A percentile compares a stretch with the other conserved stretches of the same genome.
Conservation (phyloP, 305 asterid species). For the Salvia sclarea region DNA sequence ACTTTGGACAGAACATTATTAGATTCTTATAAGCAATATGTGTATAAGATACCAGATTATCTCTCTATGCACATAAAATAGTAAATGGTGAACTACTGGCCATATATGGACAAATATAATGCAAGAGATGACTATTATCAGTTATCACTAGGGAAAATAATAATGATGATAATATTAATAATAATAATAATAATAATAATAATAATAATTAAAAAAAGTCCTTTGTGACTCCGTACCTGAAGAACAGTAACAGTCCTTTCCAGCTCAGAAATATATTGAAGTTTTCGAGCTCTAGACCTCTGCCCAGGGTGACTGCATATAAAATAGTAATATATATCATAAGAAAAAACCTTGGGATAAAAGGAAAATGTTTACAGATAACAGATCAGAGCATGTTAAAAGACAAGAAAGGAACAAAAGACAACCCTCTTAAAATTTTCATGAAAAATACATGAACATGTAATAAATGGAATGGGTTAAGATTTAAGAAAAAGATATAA, state of each 20-base stretch:
- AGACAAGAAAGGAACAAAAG: slow-evolving; percentile 2
- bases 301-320: slow-evolving; percentile 82
- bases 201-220: too few relatives aligned
- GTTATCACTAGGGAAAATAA: too few relatives aligned
- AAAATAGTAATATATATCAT: slow-evolving; percentile 1
- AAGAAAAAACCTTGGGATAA: slow-evolving; percentile 19
- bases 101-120: neutral
- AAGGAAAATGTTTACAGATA: slow-evolving; percentile 2
- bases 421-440: neutral
- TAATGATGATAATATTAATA: too few relatives aligned
- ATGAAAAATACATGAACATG: neutral
- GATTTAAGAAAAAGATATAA: neutral
- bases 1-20: neutral
- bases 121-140: neutral
- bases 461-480: neutral
- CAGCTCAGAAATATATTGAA: slow-evolving; percentile 80
- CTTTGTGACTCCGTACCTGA: slow-evolving; percentile 52
- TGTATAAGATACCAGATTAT: neutral
- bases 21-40: neutral
- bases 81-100: neutral
- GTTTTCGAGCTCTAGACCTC: slow-evolving; percentile 78
- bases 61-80: neutral
- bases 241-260: slow-evolving; percentile 64
- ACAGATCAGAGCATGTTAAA: neutral
- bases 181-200: too few relatives aligned